Percentiles rank a stretch among this genome's conserved stretches.
These are phyloP conservation scores for Wickerhamomyces canadensis DNA, from an alignment of 805 yeast genomes.

Conservation along the genomic window DNA sequence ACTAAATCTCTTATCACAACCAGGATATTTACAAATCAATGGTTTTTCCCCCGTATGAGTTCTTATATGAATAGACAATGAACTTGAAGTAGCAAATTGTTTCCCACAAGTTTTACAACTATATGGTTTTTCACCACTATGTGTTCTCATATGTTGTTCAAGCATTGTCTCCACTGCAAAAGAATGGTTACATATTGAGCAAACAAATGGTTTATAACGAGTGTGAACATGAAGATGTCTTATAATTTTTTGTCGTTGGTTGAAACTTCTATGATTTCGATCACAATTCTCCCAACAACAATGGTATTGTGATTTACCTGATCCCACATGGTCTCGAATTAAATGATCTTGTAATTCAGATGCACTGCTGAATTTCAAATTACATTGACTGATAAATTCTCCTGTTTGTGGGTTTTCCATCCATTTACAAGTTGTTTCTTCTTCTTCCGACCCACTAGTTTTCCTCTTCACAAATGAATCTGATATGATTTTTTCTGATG, in stretches of 20 bases:
- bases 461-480: too few species aligned
- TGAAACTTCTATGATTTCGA: constrained; percentile 55
- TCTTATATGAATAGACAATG: constrained; percentile 76
- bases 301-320: constrained; percentile 61
- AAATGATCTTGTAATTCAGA: constrained; percentile 70
- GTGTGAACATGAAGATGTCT: constrained; percentile 91
- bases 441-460: too few species aligned
- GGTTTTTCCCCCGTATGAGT: constrained; percentile 93
- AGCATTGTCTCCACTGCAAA: constrained; percentile 79
- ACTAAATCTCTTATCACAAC: constrained; percentile 79
- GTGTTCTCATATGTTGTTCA: constrained; percentile 75
- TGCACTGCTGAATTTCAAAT: constrained; percentile 40
- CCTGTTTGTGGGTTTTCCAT: too few species aligned
- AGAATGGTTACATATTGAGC: constrained; percentile 59
- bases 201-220: constrained; percentile 71
- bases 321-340: constrained; percentile 60
- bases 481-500: too few species aligned
- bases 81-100: constrained; percentile 74
- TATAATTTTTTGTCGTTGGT: constrained; percentile 78
- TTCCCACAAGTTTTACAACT: constrained; percentile 70
- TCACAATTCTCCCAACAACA: constrained; percentile 82
- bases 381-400: too few species aligned
- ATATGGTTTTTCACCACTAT: constrained; percentile 88
- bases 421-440: constrained; percentile 23
- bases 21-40: constrained; percentile 67